Base-by-base conservation (phyloP, 257 asterid genomes). In the Nicotiana attenuata region DNA sequence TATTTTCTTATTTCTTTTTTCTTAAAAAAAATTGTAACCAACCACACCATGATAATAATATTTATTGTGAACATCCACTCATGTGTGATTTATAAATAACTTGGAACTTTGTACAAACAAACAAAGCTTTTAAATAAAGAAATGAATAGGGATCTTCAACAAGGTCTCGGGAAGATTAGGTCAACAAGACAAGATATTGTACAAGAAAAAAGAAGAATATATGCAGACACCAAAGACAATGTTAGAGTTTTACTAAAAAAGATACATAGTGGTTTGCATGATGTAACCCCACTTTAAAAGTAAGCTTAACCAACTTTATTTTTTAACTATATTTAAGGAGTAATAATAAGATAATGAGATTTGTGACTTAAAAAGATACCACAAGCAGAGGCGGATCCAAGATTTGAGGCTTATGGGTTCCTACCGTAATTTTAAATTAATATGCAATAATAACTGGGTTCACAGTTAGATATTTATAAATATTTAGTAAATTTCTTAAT, bases 81-180 rank as follows among this genome's bases (percentile, higher is more conserved):
- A 71, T 35, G 53, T 66, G 67, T 55, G 61, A 55, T 67, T 31
- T 47, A 24, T 28, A 57, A 47, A 19, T 24, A 20, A 33, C 41
- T 28, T 16, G 20, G 59, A 82, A 76, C 22, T 73, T 76, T 59
- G 67, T 17, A 65, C 47, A 52, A 28, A 82, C 45, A 53, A 50
- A 76, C 53, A 76, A 63, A 61, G 56, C 2, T 75, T 82, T 28
- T 41, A 26, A 63, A 38, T 4, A 65, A 66, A 73, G 53, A 80
- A 81, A 63, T 29, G 79, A 76, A 80, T 63, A 75, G 26, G 69
- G 82, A 80, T 84, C 75, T 73, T 80, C 73, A 55, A 31, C 75
- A 55, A 77, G 53, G 78, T 47, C 35, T 41, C 2, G 50, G 50
- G 78, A 66, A 65, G 80, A 83, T 77, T 83, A 29, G 65, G 61